phyloP scores from a whole-genome alignment of 2,329 filamentous ascomycete genomes.

The Aspergillus sp. region DNA sequence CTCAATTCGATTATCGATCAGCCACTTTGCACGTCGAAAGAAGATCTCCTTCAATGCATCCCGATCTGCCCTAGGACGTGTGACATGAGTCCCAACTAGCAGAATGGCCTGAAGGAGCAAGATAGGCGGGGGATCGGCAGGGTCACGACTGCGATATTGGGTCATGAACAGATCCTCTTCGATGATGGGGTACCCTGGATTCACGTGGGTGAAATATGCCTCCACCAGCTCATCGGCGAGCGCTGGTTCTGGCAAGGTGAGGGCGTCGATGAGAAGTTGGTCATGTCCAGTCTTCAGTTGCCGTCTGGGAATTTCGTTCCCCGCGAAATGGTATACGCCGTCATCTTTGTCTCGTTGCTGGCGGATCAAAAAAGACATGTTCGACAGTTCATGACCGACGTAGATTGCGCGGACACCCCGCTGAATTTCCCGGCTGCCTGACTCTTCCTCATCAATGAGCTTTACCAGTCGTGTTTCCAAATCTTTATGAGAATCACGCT shows the following conservation, averaged over 20 bases:
- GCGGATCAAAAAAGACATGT: constrained; percentile 54
- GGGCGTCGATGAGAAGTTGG: constrained; percentile 47
- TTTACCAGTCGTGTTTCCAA: constrained; percentile 49
- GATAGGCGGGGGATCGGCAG: constrained; percentile 45
- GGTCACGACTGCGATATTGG: constrained; percentile 48
- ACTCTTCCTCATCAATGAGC: constrained; percentile 50
- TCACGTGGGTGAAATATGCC: constrained; percentile 52
- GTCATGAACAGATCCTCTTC: constrained; percentile 53
- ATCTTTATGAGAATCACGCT: constrained; percentile 40
- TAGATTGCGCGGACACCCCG: constrained; percentile 51
- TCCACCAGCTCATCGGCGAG: constrained; percentile 51
- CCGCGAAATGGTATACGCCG: constrained; percentile 44
- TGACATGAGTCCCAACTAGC: constrained; percentile 52
- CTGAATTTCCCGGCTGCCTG: constrained; percentile 46
- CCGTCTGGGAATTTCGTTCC: constrained; percentile 43
- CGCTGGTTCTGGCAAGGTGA: constrained; percentile 48
- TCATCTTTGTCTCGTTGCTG: constrained; percentile 46
- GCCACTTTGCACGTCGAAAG: constrained; percentile 52
- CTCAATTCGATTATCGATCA: constrained; percentile 55
- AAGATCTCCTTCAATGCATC: constrained; percentile 49
- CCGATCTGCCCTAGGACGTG: constrained; percentile 38
- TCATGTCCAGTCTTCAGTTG: constrained; percentile 44
- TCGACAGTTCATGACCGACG: constrained; percentile 56
- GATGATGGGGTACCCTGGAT: constrained; percentile 52
- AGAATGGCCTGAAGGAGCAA: constrained; percentile 52